Evolutionary conservation across 2,329 filamentous ascomycete species (phyloP).

Genomic region (Fusarium sp.): DNA sequence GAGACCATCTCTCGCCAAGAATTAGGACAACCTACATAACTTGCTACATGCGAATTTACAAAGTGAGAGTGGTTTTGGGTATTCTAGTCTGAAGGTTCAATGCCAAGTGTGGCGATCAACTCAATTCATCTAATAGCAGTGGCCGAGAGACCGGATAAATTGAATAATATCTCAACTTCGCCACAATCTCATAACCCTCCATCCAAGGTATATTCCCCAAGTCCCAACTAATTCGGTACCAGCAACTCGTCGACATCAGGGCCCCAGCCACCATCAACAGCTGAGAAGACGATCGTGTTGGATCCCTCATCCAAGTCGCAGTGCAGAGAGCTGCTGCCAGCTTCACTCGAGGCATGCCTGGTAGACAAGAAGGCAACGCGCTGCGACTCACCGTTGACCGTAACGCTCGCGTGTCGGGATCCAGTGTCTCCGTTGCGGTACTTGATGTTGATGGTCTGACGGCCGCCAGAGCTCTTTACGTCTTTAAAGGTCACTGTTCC

Average conservation of each 20-base stretch:
- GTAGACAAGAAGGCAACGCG: slow-evolving; percentile 70
- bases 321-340: slow-evolving; percentile 63
- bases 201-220: neutral
- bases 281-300: slow-evolving; percentile 66
- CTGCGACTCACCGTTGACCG: slow-evolving; percentile 68
- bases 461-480: slow-evolving; percentile 61
- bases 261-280: slow-evolving; percentile 59
- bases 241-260: slow-evolving; percentile 63
- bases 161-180: too few relatives aligned
- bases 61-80: too few relatives aligned
- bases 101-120: too few relatives aligned
- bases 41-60: too few relatives aligned
- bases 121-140: too few relatives aligned
- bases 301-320: slow-evolving; percentile 63
- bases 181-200: neutral
- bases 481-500: slow-evolving; percentile 65
- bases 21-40: too few relatives aligned
- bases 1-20: too few relatives aligned
- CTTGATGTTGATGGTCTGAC: slow-evolving; percentile 69
- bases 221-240: slow-evolving; percentile 58
- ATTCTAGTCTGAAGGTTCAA: too few relatives aligned
- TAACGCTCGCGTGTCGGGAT: slow-evolving; percentile 68
- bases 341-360: slow-evolving; percentile 55
- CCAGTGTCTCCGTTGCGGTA: slow-evolving; percentile 70
- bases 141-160: too few relatives aligned